A percentile compares a stretch with the other conserved stretches of the same genome.
Conservation (phyloP, 2,329 filamentous ascomycete genomes). For the Didymella segeticola region DNA sequence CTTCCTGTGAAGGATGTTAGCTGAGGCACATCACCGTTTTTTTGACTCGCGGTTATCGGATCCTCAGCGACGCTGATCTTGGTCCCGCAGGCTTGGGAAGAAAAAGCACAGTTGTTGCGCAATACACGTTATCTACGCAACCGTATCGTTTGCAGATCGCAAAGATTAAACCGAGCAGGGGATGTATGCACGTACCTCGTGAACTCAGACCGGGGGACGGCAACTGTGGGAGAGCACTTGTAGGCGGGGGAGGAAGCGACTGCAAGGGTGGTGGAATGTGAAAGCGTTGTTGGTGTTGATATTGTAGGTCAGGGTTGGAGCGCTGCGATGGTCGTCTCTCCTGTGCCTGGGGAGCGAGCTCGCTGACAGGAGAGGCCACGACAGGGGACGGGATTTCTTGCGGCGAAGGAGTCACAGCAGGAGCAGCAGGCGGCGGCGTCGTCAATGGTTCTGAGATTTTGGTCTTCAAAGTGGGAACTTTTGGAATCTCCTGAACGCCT, state of each 20-base stretch:
- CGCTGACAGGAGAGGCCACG: conserved; percentile 3
- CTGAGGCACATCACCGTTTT: conserved; percentile 3
- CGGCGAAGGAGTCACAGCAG: neutral
- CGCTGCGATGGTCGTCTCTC: conserved; percentile 9
- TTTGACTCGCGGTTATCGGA: conserved; percentile 2
- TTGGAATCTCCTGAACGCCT: conserved; percentile 34
- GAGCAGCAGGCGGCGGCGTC: conserved; percentile 1
- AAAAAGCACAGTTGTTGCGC: conserved; percentile 11
- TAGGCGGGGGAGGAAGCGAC: conserved; percentile 26
- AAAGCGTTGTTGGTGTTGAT: conserved; percentile 20
- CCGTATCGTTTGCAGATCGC: conserved; percentile 21
- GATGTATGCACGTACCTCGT: conserved; percentile 28
- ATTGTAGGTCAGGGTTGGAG: conserved; percentile 11
- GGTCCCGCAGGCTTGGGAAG: conserved; percentile 1
- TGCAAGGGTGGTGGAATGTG: conserved; percentile 24
- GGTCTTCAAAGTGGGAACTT: conserved; percentile 21
- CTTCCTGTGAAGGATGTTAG: conserved; percentile 16
- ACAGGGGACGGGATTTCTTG: conserved; percentile 23
- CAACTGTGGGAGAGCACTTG: conserved; percentile 26
- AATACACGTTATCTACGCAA: neutral
- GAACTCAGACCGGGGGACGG: conserved; percentile 21
- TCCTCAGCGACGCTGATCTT: conserved; percentile 16
- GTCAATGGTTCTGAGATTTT: conserved; percentile 8
- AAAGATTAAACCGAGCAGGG: conserved; percentile 6
- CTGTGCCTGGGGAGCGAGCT: conserved; percentile 5